Conservation (phyloP, 768 basidiomycete species). For the Termitomyces sp. region DNA sequence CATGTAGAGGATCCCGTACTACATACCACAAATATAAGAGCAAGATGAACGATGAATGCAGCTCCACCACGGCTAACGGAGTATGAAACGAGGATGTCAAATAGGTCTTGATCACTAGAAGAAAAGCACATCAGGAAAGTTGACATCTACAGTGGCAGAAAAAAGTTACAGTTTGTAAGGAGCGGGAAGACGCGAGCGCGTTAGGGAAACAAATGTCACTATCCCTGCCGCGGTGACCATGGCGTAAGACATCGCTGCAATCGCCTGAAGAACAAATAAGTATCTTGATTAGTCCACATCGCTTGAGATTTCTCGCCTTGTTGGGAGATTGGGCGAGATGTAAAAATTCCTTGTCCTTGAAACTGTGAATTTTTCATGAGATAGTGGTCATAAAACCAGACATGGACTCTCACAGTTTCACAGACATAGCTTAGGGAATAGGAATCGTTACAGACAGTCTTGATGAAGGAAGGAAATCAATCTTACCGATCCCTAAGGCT, state of each 20-base stretch:
- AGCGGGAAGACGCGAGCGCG: conserved; percentile 7
- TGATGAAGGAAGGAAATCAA: background rate
- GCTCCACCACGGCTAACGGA: conserved; percentile 14
- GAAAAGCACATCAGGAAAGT: background rate
- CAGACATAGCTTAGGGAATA: conserved; percentile 1
- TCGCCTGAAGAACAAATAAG: conserved; percentile 5
- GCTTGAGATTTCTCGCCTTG: conserved; percentile 5
- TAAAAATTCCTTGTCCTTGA: conserved; percentile 9
- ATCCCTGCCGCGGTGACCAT: conserved; percentile 14
- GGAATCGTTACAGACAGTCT: background rate
- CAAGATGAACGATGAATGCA: conserved; percentile 12
- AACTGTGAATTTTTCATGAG: conserved; percentile 2
- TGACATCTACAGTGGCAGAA: background rate
- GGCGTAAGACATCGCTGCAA: conserved; percentile 10
- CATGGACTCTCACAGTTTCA: background rate
- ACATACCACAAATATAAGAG: conserved; percentile 17
- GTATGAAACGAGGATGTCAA: conserved; percentile 16
- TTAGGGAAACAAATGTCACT: conserved; percentile 4
- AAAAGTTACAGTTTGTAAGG: conserved; percentile 12
- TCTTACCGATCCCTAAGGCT: conserved; percentile 16
- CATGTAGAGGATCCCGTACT: background rate
- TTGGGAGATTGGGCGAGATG: conserved; percentile 11
- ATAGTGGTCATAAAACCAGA: background rate
- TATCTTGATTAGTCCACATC: background rate
- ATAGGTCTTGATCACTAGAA: conserved; percentile 10